Evolutionary conservation across 2,329 filamentous ascomycete species (phyloP).

Genomic region (Davidsoniella neocaledoniae): DNA sequence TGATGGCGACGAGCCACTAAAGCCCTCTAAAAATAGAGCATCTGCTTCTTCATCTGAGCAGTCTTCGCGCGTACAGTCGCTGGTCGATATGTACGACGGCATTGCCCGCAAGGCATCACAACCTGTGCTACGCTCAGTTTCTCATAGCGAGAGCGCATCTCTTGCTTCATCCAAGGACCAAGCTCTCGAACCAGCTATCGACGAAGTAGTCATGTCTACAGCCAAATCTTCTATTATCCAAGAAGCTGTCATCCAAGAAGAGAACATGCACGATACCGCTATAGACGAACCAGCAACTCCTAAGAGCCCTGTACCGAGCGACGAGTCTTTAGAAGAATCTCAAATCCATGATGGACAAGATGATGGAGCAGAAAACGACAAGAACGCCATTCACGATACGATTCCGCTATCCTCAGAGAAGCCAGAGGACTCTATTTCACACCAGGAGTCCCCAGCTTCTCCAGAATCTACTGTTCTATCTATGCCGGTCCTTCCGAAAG

Average conservation of each 20-base stretch:
- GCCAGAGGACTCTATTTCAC: no score
- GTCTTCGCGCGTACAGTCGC: constrained; percentile 24
- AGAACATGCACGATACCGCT: no score
- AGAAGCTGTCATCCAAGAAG: no score
- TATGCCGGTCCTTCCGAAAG: background rate
- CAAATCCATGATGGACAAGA: background rate
- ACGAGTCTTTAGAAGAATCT: no score
- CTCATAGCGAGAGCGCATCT: background rate
- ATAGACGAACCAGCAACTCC: no score
- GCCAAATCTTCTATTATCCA: no score
- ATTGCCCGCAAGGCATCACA: constrained; percentile 18
- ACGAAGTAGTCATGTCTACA: no score
- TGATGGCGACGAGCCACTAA: constrained; percentile 2
- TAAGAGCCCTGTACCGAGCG: no score
- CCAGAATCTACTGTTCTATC: background rate
- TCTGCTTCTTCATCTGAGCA: constrained; percentile 2
- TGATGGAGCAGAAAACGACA: background rate
- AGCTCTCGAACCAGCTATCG: no score
- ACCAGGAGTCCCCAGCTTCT: no score
- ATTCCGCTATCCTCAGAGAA: no score
- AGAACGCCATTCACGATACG: no score
- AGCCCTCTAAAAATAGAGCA: background rate
- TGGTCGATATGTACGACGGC: constrained; percentile 34
- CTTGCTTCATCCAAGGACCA: background rate
- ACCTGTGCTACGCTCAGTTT: background rate